A percentile compares a stretch with the other conserved stretches of the same genome.
Evolutionary conservation across 106 monocot genomes (phyloP).

Genomic region (Apostasia shenzhenica): DNA sequence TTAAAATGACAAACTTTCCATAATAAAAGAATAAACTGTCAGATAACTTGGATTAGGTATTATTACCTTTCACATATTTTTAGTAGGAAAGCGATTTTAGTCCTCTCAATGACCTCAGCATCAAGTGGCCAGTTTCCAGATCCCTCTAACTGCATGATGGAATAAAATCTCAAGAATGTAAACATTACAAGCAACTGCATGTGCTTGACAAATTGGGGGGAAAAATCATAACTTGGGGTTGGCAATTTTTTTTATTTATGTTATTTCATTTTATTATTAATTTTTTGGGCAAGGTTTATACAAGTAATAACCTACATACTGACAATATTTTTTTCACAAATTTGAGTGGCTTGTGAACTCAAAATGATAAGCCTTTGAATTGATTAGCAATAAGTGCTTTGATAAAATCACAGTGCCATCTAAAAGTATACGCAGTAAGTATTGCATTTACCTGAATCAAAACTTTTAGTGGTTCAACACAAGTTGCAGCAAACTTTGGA

Average conservation of each 20-base stretch:
- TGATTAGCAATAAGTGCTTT: constrained; percentile 3
- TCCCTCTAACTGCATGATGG: constrained; percentile 67
- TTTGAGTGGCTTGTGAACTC: neutral
- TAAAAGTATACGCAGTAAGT: neutral
- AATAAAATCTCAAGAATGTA: constrained; percentile 9
- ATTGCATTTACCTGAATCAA: constrained; percentile 75
- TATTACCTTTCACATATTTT: constrained; percentile 86
- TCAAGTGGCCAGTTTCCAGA: constrained; percentile 95
- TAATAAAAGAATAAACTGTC: neutral
- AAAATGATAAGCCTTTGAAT: neutral
- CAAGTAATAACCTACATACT: no score
- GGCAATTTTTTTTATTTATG: no score
- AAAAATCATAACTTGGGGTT: neutral
- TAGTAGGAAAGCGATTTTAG: constrained; percentile 81
- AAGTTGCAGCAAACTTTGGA: constrained; percentile 43
- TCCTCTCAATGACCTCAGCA: constrained; percentile 73
- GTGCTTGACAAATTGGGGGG: neutral
- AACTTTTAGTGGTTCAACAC: constrained; percentile 68
- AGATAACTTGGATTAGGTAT: neutral
- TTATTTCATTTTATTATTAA: no score
- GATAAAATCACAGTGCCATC: neutral
- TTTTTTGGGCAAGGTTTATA: no score
- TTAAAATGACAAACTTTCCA: neutral
- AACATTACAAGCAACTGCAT: neutral
- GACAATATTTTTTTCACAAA: no score